A percentile compares a stretch with the other conserved stretches of the same genome.
phyloP scores from a whole-genome alignment of 1,139 yeast species.

The Saccharomyces hybrid region DNA sequence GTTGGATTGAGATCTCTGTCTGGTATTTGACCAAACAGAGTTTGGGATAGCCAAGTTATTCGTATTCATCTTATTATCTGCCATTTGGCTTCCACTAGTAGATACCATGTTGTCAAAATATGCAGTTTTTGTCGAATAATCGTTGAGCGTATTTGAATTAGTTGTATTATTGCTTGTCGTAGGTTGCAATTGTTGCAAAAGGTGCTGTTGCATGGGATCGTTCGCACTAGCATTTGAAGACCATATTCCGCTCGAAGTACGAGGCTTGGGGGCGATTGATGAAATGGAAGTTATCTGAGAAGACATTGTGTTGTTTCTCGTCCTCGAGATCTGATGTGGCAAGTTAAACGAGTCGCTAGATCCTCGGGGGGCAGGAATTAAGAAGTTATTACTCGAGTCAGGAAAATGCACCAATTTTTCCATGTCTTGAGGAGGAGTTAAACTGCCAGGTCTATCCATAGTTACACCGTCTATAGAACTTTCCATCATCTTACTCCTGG shows the following conservation, averaged over 20 bases:
- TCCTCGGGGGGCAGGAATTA: slow-evolving; percentile 20
- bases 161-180: slow-evolving; percentile 8
- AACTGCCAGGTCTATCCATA: slow-evolving; percentile 11
- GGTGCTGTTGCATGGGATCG: slow-evolving; percentile 11
- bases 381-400: slow-evolving; percentile 15
- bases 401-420: slow-evolving; percentile 26
- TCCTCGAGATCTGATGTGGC: slow-evolving; percentile 22
- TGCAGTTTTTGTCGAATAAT: slow-evolving; percentile 13
- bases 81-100: slow-evolving; percentile 3
- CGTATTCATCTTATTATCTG: slow-evolving; percentile 9
- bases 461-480: slow-evolving; percentile 1
- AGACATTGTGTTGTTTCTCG: slow-evolving; percentile 30
- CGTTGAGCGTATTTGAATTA: slow-evolving; percentile 16
- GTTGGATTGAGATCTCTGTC: slow-evolving; percentile 27
- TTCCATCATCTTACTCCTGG: not conserved
- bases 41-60: slow-evolving; percentile 18
- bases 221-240: slow-evolving; percentile 12
- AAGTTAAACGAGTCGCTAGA: slow-evolving; percentile 26
- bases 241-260: slow-evolving; percentile 24
- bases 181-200: slow-evolving; percentile 11
- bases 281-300: slow-evolving; percentile 32
- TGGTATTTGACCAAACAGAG: slow-evolving; percentile 4
- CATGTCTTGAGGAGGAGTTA: slow-evolving; percentile 25
- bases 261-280: slow-evolving; percentile 19
- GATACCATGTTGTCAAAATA: slow-evolving; percentile 13